Base-by-base conservation (phyloP, 306 rosid species). In the Ammopiptanthus mongolicus region DNA sequence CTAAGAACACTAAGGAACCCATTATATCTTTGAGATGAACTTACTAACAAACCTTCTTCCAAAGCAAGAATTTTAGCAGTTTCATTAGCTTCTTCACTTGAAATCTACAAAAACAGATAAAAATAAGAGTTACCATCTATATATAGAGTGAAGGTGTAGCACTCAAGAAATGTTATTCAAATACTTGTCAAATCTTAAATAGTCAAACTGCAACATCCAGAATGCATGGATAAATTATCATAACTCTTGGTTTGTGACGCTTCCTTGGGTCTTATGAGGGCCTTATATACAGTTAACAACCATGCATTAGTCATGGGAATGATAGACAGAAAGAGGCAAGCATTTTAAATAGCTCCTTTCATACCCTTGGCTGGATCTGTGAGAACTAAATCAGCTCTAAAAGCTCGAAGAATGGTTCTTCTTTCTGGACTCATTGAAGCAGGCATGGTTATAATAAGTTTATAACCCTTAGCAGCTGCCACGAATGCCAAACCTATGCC, bases 181-280 rank as follows among this genome's bases (percentile, higher is more conserved):
- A n/a, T n/a, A n/a, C n/a, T n/a, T n/a, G n/a, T n/a, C n/a, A n/a
- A n/a, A n/a, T n/a, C n/a, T n/a, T n/a, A n/a, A n/a, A n/a, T n/a
- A n/a, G n/a, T n/a, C n/a, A n/a, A n/a, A n/a, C n/a, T n/a, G n/a
- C n/a, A n/a, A n/a, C n/a, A n/a, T n/a, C n/a, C n/a, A n/a, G n/a
- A n/a, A n/a, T n/a, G n/a, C n/a, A n/a, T n/a, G n/a, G n/a, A n/a
- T n/a, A n/a, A n/a, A n/a, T n/a, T n/a, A n/a, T n/a, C n/a, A n/a
- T n/a, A n/a, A n/a, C n/a, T n/a, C n/a, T n/a, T n/a, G n/a, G n/a
- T n/a, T n/a, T n/a, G n/a, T n/a, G n/a, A n/a, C n/a, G 76, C 91
- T 86, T 81, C 98, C 98, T 88, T 94, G 97, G 87, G 91, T 93
- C 87, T 93, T 93, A 84, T 93, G 97, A 13, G 98, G 97, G 23